Evolutionary conservation across 2,329 filamentous ascomycete genomes (phyloP).

Genomic region (Akanthomyces dipterigenus): DNA sequence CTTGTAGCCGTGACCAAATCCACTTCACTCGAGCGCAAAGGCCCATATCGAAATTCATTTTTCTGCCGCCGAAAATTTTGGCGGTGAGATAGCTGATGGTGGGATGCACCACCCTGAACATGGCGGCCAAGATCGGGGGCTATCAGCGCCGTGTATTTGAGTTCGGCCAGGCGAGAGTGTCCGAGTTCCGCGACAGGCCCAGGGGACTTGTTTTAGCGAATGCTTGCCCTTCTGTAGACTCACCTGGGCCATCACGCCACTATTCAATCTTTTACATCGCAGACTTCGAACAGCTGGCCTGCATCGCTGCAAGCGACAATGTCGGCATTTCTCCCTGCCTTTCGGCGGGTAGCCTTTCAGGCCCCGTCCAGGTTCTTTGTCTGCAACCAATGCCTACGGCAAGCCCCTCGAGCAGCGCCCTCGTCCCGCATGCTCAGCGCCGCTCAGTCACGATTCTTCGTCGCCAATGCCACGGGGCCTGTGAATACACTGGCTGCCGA

Average conservation of each 20-base stretch:
- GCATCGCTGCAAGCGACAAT: slow-evolving; percentile 23
- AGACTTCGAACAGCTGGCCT: neutral
- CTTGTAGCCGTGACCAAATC: neutral
- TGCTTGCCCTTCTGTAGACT: neutral
- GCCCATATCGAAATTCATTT: slow-evolving; percentile 14
- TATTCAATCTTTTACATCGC: slow-evolving; percentile 13
- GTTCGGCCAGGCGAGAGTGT: slow-evolving; percentile 8
- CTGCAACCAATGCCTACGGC: slow-evolving; percentile 44
- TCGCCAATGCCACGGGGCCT: slow-evolving; percentile 26
- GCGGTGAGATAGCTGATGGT: slow-evolving; percentile 22
- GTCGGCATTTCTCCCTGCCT: slow-evolving; percentile 35
- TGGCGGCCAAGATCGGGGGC: slow-evolving; percentile 13
- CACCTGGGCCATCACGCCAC: slow-evolving; percentile 2
- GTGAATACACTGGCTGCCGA: slow-evolving; percentile 22
- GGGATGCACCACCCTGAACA: slow-evolving; percentile 18
- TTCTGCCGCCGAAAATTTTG: slow-evolving; percentile 27
- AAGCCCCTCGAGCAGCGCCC: slow-evolving; percentile 24
- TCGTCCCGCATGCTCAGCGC: slow-evolving; percentile 35
- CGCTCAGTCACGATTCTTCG: slow-evolving; percentile 33
- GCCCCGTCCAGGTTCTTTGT: slow-evolving; percentile 34
- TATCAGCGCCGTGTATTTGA: slow-evolving; percentile 22
- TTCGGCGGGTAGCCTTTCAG: slow-evolving; percentile 34
- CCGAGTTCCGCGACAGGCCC: neutral
- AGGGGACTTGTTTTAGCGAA: slow-evolving; percentile 1
- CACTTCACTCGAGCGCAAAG: neutral